A percentile compares a stretch with the other conserved stretches of the same genome.
Conservation (phyloP, 352 stramenopile genomes). For the Phytopythium cucurbitacearum region DNA sequence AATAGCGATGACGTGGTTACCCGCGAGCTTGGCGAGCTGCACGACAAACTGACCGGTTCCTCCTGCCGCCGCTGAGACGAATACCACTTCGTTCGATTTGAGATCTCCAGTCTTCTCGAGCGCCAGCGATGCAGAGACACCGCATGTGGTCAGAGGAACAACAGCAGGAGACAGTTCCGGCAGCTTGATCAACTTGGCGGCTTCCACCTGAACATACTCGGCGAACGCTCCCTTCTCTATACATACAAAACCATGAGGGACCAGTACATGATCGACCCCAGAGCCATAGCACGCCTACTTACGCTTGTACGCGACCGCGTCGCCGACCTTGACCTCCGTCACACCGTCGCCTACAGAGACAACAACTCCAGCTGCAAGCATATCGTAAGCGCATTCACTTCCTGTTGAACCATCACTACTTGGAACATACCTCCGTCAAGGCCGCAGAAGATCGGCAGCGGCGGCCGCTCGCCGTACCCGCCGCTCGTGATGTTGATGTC, state of each 20-base stretch:
- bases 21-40: constrained; percentile 74
- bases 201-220: constrained; percentile 40
- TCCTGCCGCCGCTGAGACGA: constrained; percentile 49
- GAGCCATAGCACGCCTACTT: not conserved
- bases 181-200: constrained; percentile 21
- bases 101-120: constrained; percentile 54
- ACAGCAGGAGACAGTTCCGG: constrained; percentile 16
- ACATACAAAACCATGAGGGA: not conserved
- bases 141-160: constrained; percentile 34
- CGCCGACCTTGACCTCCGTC: constrained; percentile 27
- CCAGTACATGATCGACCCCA: not conserved
- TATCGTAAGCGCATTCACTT: no score
- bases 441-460: constrained; percentile 20
- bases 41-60: constrained; percentile 75
- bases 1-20: constrained; percentile 66
- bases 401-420: no score
- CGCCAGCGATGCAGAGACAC: constrained; percentile 38
- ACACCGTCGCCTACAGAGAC: constrained; percentile 32
- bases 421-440: constrained; percentile 20
- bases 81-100: constrained; percentile 29
- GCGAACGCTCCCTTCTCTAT: constrained; percentile 41
- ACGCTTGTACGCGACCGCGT: constrained; percentile 40
- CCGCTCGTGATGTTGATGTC: constrained; percentile 58
- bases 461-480: constrained; percentile 9
- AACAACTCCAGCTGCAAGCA: constrained; percentile 27